phyloP scores from a whole-genome alignment of 768 basidiomycete species.

The Tricholoma flavovirens region DNA sequence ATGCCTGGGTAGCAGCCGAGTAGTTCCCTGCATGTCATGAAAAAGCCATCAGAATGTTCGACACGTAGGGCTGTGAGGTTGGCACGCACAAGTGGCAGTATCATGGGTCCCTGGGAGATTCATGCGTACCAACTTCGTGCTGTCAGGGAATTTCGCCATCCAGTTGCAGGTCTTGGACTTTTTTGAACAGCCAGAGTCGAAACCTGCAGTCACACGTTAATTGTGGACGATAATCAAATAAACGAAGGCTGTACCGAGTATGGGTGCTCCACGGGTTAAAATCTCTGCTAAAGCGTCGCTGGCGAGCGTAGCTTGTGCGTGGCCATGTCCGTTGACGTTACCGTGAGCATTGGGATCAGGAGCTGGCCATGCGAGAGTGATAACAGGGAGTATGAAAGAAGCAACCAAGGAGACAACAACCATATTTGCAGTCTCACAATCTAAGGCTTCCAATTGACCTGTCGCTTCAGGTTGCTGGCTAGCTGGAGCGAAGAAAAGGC shows the following conservation, averaged over 20 bases:
- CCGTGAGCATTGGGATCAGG: not conserved
- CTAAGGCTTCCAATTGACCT: too few relatives aligned
- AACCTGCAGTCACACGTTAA: constrained; percentile 18
- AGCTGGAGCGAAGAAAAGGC: too few relatives aligned
- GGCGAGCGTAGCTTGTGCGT: constrained; percentile 12
- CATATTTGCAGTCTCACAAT: not conserved
- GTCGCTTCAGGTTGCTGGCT: too few relatives aligned
- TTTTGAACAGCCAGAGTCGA: constrained; percentile 29
- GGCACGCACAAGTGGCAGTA: constrained; percentile 35
- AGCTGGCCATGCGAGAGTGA: not conserved
- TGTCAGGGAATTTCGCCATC: constrained; percentile 41
- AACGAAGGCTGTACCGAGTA: constrained; percentile 19
- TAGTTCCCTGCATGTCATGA: constrained; percentile 35
- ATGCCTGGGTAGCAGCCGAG: constrained; percentile 34
- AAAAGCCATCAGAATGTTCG: not conserved
- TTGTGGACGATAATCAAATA: not conserved
- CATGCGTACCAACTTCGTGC: constrained; percentile 39
- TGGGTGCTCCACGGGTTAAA: constrained; percentile 25
- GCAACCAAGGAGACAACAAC: not conserved
- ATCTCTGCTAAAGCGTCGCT: constrained; percentile 24
- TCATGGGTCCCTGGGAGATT: constrained; percentile 52
- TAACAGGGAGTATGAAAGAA: not conserved
- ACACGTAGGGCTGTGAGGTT: not conserved
- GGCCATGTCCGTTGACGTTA: not conserved
- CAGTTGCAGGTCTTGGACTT: constrained; percentile 33